Evolutionary conservation across 2,329 filamentous ascomycete species (phyloP).

Genomic region (Cadophora malorum): DNA sequence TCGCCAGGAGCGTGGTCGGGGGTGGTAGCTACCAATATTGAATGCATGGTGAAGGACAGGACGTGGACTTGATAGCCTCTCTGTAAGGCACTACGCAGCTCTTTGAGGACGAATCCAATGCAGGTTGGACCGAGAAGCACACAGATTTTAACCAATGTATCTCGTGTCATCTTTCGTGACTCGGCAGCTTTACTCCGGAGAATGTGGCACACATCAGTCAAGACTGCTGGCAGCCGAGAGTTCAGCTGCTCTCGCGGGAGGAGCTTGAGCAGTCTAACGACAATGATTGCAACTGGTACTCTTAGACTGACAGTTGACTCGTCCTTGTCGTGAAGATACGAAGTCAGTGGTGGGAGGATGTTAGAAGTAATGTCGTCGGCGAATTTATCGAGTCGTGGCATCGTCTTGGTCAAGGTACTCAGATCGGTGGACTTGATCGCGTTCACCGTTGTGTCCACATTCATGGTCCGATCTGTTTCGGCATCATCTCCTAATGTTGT

Average conservation of each 20-base stretch:
- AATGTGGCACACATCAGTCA: conserved; percentile 93
- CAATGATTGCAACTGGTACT: conserved; percentile 86
- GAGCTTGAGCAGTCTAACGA: conserved; percentile 85
- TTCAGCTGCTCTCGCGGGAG: conserved; percentile 77
- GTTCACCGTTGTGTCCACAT: conserved; percentile 25
- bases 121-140: conserved; percentile 80
- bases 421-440: conserved; percentile 44
- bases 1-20: conserved; percentile 80
- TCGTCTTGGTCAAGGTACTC: conserved; percentile 63
- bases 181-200: conserved; percentile 88
- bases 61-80: conserved; percentile 94
- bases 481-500: background rate
- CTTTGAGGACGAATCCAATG: conserved; percentile 92
- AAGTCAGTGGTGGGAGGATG: conserved; percentile 80
- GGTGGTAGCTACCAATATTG: conserved; percentile 78
- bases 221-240: conserved; percentile 77
- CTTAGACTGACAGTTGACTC: conserved; percentile 93
- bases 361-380: conserved; percentile 73
- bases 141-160: conserved; percentile 85
- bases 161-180: conserved; percentile 87
- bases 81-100: conserved; percentile 81
- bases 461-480: conserved; percentile 19
- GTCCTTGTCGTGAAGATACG: conserved; percentile 91
- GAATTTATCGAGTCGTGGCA: conserved; percentile 72
- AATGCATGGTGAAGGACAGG: conserved; percentile 92